These are phyloP conservation scores for Populus deltoides DNA, from an alignment of 345 rosid genomes.

Conservation along the genomic window DNA sequence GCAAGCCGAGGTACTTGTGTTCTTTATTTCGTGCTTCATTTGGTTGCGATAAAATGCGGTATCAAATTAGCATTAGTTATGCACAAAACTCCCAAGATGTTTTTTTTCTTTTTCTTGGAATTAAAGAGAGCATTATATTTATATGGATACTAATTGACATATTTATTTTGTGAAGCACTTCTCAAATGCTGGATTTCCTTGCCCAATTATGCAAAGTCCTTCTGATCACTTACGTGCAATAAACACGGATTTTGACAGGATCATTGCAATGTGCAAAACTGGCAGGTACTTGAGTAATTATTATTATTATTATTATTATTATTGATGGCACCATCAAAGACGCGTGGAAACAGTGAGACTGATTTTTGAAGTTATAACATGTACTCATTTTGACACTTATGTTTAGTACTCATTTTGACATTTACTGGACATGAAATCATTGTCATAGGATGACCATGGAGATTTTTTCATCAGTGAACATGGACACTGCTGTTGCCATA, in stretches of 20 bases:
- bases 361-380: slow-evolving; percentile 2
- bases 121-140: background rate
- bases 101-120: background rate
- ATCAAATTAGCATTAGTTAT: too few species aligned
- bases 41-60: too few species aligned
- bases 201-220: slow-evolving; percentile 99
- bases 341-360: background rate
- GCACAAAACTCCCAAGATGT: background rate
- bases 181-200: slow-evolving; percentile 99
- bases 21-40: too few species aligned
- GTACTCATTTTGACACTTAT: background rate
- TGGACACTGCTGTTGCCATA: slow-evolving; percentile 98
- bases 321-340: background rate
- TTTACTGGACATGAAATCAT: background rate
- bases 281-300: slow-evolving; percentile 61
- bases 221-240: slow-evolving; percentile 99
- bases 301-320: background rate
- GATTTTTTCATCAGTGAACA: slow-evolving; percentile 96
- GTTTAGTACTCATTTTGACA: background rate
- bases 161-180: slow-evolving; percentile 66
- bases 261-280: slow-evolving; percentile 98
- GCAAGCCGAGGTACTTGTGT: too few species aligned
- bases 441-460: slow-evolving; percentile 87
- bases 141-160: slow-evolving; percentile 23
- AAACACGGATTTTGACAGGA: slow-evolving; percentile 97